phyloP scores from a whole-genome alignment of 129 eudicot genomes.

The Pittosporum tobira region DNA sequence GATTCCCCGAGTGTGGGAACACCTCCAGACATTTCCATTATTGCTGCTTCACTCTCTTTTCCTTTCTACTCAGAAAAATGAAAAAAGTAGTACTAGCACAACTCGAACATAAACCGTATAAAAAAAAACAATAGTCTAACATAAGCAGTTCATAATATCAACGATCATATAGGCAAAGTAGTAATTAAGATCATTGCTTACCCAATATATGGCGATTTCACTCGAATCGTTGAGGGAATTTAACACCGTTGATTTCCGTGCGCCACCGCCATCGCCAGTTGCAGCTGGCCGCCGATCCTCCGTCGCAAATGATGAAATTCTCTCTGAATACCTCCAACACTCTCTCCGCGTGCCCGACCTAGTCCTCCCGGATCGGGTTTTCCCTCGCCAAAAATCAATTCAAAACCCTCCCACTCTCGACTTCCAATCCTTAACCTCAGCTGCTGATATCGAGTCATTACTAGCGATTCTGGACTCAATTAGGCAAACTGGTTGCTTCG shows the following conservation, averaged over 20 bases:
- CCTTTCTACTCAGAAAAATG: slow-evolving; percentile 4
- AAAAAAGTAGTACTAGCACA: background rate
- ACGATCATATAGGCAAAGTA: background rate
- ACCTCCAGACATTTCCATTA: slow-evolving; percentile 43
- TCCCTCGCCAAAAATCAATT: slow-evolving; percentile 47
- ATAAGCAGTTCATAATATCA: too few relatives aligned
- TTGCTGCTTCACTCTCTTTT: slow-evolving; percentile 33
- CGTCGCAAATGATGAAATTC: slow-evolving; percentile 48
- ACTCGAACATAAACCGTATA: background rate
- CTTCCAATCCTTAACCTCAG: slow-evolving; percentile 10
- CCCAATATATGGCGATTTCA: slow-evolving; percentile 25
- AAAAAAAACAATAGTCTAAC: too few relatives aligned
- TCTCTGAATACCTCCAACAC: slow-evolving; percentile 47
- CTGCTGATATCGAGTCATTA: background rate
- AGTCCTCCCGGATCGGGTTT: slow-evolving; percentile 49
- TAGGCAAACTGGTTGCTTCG: slow-evolving; percentile 48
- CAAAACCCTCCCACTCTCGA: slow-evolving; percentile 44
- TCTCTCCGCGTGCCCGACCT: slow-evolving; percentile 68
- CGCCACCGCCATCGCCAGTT: slow-evolving; percentile 82
- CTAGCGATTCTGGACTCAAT: slow-evolving; percentile 14
- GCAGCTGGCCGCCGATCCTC: slow-evolving; percentile 53
- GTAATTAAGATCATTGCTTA: background rate
- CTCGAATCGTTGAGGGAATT: slow-evolving; percentile 29
- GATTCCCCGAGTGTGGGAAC: slow-evolving; percentile 20
- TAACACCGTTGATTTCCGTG: slow-evolving; percentile 42